Base-by-base conservation (phyloP, 2,329 filamentous ascomycete genomes). In the Fusarium drepaniforme region DNA sequence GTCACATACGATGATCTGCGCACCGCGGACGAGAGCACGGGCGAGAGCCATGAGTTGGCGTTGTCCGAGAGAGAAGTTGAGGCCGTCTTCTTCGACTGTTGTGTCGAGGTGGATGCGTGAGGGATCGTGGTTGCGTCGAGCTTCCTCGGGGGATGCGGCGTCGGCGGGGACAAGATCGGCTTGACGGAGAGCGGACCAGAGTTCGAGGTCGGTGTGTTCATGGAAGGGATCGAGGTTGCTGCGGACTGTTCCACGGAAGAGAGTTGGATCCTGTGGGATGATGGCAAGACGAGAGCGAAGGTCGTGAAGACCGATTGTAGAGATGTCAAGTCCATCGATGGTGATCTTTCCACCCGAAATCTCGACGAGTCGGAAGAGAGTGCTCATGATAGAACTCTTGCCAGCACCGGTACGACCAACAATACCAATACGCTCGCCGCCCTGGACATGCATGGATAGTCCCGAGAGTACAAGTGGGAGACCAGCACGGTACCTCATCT, bases 21-120 rank as follows among this genome's bases (percentile, higher is more conserved):
- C 93, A 51, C 93, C 91, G 42, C 96, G 92, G 6, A 98, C 96
- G 3, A 99, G 90, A 0, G 97, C 97, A 1, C 97, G 92, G 0
- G 96, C 96, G 1, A 99, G 88, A 1, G 97, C 97, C 93, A 98
- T 97, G 59, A 98, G 90, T 83, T 98, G 97, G 4, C 97, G 91
- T 85, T 98, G 96, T 8, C 96, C 96, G 12, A 98, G 92, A 0
- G 95, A 97, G 86, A 98, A 98, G 84, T 98, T 98, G 71, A 98
- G 89, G 0, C 97, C 97, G 84, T 98, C 96, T 81, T 98, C 97
- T 78, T 98, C 95, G 3, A 98, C 96, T 3, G 91, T 80, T 18
- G 90, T 93, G 83, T 98, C 96, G 25, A 99, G 92, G 75, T 95
- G 92, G 71, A 98, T 93, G 66, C 93, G 91, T 3, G 82, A 80